phyloP scores from a whole-genome alignment of 106 monocot species.

The Amphibolis antarctica region DNA sequence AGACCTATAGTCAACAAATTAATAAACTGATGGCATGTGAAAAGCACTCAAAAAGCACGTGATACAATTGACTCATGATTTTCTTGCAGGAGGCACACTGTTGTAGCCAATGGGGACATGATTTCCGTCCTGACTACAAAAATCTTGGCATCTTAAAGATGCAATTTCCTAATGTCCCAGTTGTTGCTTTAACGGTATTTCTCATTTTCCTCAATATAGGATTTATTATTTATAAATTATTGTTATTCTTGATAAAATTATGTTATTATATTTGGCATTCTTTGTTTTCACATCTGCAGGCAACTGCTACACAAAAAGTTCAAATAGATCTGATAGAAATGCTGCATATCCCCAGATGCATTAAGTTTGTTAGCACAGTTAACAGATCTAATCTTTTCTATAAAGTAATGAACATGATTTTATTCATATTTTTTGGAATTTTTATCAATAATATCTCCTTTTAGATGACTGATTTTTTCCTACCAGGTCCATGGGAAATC shows the following conservation, averaged over 20 bases:
- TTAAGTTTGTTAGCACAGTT: constrained; percentile 85
- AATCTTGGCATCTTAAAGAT: constrained; percentile 97
- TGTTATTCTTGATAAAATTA: background rate
- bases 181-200: constrained; percentile 89
- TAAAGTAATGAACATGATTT: constrained; percentile 22
- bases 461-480: background rate
- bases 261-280: background rate
- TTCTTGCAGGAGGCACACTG: constrained; percentile 92
- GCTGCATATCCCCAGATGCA: constrained; percentile 86
- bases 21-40: too few species aligned
- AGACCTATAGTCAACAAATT: too few species aligned
- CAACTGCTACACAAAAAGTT: constrained; percentile 91
- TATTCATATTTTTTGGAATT: background rate
- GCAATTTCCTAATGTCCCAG: constrained; percentile 86
- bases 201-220: background rate
- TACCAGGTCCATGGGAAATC: constrained; percentile 75
- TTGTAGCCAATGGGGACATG: constrained; percentile 99
- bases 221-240: constrained; percentile 1
- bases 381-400: constrained; percentile 95
- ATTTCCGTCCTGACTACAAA: constrained; percentile 98
- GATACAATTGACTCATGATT: background rate
- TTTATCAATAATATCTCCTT: background rate
- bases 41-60: too few species aligned
- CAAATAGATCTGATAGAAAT: constrained; percentile 93
- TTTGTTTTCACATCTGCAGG: constrained; percentile 26